Conservation (phyloP, 192 early-diverging fungal genomes). For the Obelidium mucronatum region DNA sequence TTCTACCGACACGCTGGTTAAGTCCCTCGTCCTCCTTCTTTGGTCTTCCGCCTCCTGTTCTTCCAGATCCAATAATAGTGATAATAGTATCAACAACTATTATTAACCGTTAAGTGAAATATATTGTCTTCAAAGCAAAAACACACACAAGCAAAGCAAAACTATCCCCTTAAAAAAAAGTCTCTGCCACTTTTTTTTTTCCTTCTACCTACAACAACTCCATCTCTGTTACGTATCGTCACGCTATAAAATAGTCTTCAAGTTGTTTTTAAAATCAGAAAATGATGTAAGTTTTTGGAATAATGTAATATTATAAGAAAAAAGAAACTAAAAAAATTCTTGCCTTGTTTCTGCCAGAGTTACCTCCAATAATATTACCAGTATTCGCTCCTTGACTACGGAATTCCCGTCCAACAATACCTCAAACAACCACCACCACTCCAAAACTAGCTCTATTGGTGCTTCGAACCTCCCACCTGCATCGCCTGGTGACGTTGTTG, state of each 20-base stretch:
- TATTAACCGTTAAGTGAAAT: no score
- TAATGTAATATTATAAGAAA: neutral
- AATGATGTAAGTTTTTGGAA: slow-evolving; percentile 36
- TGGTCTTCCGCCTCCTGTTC: slow-evolving; percentile 45
- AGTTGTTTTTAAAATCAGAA: neutral
- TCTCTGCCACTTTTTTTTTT: neutral
- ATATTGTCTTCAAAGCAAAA: neutral
- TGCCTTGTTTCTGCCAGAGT: slow-evolving; percentile 21
- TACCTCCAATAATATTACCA: slow-evolving; percentile 33
- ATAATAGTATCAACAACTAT: slow-evolving; percentile 18
- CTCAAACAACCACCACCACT: neutral
- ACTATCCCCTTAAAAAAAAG: neutral
- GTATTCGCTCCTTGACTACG: neutral
- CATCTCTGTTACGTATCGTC: no score
- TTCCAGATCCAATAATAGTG: slow-evolving; percentile 38
- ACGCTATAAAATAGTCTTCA: no score
- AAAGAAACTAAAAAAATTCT: neutral
- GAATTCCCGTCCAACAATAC: slow-evolving; percentile 5
- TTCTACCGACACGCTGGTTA: slow-evolving; percentile 40
- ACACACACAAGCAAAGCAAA: neutral
- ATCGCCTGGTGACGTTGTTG: neutral
- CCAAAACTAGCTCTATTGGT: no score
- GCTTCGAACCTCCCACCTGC: no score
- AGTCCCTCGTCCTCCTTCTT: slow-evolving; percentile 41
- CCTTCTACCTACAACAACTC: no score